phyloP scores from a whole-genome alignment of 2,329 filamentous ascomycete genomes.

The Thermothelomyces thermophilus region DNA sequence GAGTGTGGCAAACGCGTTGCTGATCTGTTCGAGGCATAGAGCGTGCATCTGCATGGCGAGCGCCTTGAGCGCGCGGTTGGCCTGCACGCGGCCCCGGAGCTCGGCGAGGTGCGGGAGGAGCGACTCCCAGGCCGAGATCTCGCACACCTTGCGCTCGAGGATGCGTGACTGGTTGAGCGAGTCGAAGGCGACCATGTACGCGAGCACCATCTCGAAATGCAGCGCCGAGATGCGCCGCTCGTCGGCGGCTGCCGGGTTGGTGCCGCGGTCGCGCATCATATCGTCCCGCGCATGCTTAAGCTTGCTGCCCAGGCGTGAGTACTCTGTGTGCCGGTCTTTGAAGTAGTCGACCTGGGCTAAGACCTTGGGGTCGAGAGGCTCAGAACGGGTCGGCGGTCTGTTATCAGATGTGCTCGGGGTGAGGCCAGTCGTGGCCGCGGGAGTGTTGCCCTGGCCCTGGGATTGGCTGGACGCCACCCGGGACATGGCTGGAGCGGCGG shows the following conservation, averaged over 20 bases:
- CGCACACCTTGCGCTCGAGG: conserved; percentile 38
- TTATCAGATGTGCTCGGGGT: conserved; percentile 37
- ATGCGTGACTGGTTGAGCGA: conserved; percentile 40
- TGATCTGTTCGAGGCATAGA: conserved; percentile 39
- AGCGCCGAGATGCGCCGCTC: conserved; percentile 38
- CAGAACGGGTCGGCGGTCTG: conserved; percentile 33
- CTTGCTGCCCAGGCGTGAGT: conserved; percentile 39
- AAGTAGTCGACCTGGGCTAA: conserved; percentile 27
- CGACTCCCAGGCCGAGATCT: conserved; percentile 37
- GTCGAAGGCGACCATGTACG: conserved; percentile 50
- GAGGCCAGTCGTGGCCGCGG: conserved; percentile 38
- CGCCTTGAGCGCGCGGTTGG: conserved; percentile 32
- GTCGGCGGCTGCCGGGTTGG: conserved; percentile 29
- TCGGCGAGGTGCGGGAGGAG: conserved; percentile 41
- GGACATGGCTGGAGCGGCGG: conserved; percentile 43
- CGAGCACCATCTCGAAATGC: conserved; percentile 44
- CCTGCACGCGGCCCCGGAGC: conserved; percentile 34
- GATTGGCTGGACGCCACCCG: conserved; percentile 49
- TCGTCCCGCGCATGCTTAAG: conserved; percentile 51
- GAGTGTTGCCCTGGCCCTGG: conserved; percentile 43
- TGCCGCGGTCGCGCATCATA: conserved; percentile 29
- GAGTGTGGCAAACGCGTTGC: conserved; percentile 33
- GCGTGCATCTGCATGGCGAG: conserved; percentile 40
- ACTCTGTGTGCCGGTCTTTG: conserved; percentile 33
- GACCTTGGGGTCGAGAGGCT: conserved; percentile 26